Evolutionary conservation across 208 protist genomes (phyloP), one percentile per base, ranked within the genome.

Genomic region (Crithidia mellificae): DNA sequence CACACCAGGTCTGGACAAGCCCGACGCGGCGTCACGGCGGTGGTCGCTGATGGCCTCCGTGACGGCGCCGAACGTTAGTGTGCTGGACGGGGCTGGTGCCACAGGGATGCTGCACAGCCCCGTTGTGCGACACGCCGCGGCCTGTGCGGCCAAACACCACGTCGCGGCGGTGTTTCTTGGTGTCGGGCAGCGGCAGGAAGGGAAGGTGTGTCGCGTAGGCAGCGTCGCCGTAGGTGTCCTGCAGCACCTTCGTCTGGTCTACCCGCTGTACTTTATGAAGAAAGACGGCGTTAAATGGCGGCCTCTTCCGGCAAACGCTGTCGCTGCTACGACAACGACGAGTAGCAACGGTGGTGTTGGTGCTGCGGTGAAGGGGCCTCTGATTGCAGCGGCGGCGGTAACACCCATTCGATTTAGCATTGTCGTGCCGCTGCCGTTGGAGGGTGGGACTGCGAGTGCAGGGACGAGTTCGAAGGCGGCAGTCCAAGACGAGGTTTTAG

Each of bases 261-360:
- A 85, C 39, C 46, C 74, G 0, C 43, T 93, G 20, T 85, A 79
- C 53, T 93, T 81, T 63, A 70, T 93, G 5, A 93, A 93, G 69
- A 70, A 68, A n/a, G 78, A 82, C 50, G 87, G 87, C 22, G 74
- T 72, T 14, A 83, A 80, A 43, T 61, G 84, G 57, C 72, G 87
- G 2, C 51, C 59, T 2, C 15, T 46, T 6, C 6, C 61, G 0
- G 22, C 46, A 4, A 51, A 17, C 0, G 17, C 44, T 2, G 12
- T 61, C 14, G 43, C 22, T 17, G 19, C 58, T 5, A 38, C 52
- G 7, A 30, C 53, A 14, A 27, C 61, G 2, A 17, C 50, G 6
- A 38, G n/a, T n/a, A n/a, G n/a, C n/a, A n/a, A n/a, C n/a, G n/a
- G n/a, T n/a, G n/a, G n/a, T n/a, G n/a, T n/a, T n/a, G n/a, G n/a